Percentiles rank a stretch among this genome's conserved stretches.
Conservation (phyloP, 148 eudicot genomes). For the Vaccinium darrowii region DNA sequence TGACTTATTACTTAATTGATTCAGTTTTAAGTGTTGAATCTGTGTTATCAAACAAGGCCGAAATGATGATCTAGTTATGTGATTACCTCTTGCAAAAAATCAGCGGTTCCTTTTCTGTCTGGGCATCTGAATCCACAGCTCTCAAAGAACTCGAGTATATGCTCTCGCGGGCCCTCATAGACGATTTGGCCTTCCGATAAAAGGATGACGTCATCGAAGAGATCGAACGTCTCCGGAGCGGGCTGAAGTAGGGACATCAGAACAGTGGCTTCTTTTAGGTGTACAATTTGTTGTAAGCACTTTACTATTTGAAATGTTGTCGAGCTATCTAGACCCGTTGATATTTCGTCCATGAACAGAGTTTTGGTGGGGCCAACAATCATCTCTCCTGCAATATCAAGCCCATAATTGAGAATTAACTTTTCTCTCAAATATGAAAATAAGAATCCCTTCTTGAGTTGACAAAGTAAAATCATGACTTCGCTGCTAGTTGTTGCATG, state of each 20-base stretch:
- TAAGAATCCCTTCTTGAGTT: background rate
- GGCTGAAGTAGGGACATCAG: conserved; percentile 84
- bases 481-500: too few relatives aligned
- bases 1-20: too few relatives aligned
- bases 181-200: conserved; percentile 85
- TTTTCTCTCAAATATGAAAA: too few relatives aligned
- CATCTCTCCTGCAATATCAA: conserved; percentile 54
- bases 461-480: too few relatives aligned
- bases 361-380: conserved; percentile 88
- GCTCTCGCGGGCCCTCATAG: conserved; percentile 78
- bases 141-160: conserved; percentile 69
- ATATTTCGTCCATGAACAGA: conserved; percentile 93
- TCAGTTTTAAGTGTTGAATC: too few relatives aligned
- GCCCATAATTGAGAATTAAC: too few relatives aligned
- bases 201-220: conserved; percentile 75
- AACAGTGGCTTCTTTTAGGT: conserved; percentile 64
- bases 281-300: conserved; percentile 83
- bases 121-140: conserved; percentile 78
- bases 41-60: too few relatives aligned
- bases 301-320: conserved; percentile 84
- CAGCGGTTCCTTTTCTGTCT: conserved; percentile 78
- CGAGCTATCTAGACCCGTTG: conserved; percentile 91
- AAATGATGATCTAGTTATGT: too few relatives aligned
- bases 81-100: conserved; percentile 85
- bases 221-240: conserved; percentile 85